These are phyloP conservation scores for Phyllosticta ampelicida DNA, from an alignment of 2,329 filamentous ascomycete species.

Conservation along the genomic window DNA sequence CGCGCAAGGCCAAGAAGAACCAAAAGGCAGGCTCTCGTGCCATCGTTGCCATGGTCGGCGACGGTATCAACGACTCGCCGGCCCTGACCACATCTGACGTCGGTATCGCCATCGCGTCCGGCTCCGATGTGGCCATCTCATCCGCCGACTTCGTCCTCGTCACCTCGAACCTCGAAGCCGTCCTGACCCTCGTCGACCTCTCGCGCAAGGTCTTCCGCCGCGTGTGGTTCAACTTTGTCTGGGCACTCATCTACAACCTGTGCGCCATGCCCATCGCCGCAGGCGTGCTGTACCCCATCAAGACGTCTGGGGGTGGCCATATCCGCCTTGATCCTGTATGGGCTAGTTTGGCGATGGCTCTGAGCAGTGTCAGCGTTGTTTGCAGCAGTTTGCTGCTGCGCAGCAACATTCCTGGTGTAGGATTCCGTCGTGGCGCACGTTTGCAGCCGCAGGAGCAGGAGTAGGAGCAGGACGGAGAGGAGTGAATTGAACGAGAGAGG, in stretches of 20 bases:
- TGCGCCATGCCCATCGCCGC: slow-evolving; percentile 71
- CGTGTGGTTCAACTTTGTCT: slow-evolving; percentile 75
- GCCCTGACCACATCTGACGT: slow-evolving; percentile 72
- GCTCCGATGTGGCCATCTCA: slow-evolving; percentile 73
- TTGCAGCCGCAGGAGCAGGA: neutral
- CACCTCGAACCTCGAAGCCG: slow-evolving; percentile 55
- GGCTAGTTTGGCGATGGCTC: slow-evolving; percentile 85
- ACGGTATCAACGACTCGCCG: slow-evolving; percentile 78
- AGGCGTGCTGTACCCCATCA: slow-evolving; percentile 60
- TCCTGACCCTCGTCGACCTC: slow-evolving; percentile 64
- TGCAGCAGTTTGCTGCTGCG: slow-evolving; percentile 67
- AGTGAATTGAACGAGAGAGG: neutral
- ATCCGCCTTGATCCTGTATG: slow-evolving; percentile 66
- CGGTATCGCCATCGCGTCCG: slow-evolving; percentile 70
- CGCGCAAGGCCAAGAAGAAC: slow-evolving; percentile 4
- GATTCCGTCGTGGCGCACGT: slow-evolving; percentile 21
- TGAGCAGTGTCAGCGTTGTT: slow-evolving; percentile 84
- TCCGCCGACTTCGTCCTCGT: slow-evolving; percentile 74
- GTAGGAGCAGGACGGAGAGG: neutral
- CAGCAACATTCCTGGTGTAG: slow-evolving; percentile 33
- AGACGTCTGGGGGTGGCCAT: slow-evolving; percentile 40
- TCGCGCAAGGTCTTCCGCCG: slow-evolving; percentile 62
- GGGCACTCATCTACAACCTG: slow-evolving; percentile 76
- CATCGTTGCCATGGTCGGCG: slow-evolving; percentile 73
- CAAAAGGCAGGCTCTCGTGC: slow-evolving; percentile 26